Base-by-base conservation (phyloP, 2,329 filamentous ascomycete genomes). In the Ascochyta pisi region DNA sequence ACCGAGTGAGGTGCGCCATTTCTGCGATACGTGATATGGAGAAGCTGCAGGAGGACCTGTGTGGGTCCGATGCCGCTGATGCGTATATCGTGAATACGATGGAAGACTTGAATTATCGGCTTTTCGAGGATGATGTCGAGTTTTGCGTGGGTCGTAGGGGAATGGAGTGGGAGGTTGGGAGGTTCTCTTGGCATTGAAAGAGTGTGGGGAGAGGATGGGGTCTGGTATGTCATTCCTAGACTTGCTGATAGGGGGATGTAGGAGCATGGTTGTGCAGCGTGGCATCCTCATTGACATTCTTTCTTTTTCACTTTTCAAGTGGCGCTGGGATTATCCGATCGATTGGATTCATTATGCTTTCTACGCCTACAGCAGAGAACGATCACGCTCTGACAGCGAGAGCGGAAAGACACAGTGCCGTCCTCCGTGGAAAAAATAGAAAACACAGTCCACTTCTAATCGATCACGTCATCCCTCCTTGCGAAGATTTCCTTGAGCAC, bases 401-500 rank as follows among this genome's bases (percentile, higher is more conserved):
- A 31, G 29, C 13, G 12, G 12, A 12, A 31, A 31, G 29, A 31
- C 6, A 5, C 29, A 6, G 4, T 6, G 10, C 29, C 12, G 10
- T 31, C 29, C 29, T 5, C 29, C 29, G 10, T 12, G 1, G 19
- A 31, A 31, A 15, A 5, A 12, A 13, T 31, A 29, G 29, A 13
- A 13, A 31, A 31, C 1, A 4, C 10, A 22, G 3, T 12, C 4
- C 19, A 16, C 15, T 13, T n/a, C 38, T 29, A 87, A 66, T 88
- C 85, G 47, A 86, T 79, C 16, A 82, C 80, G 73, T 88, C 86
- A 61, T 96, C 92, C 62, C 92, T 84, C 71, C 96, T 74, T 47
- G 82, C 85, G 71, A 96, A 95, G 3, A 96, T 79, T 66, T 89
- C 84, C 65, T 84, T 85, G 67, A 96, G 79, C 16, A 97, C 85